Evolutionary conservation across 345 rosid genomes (phyloP).

Genomic region (Euphorbia pulcherrima): DNA sequence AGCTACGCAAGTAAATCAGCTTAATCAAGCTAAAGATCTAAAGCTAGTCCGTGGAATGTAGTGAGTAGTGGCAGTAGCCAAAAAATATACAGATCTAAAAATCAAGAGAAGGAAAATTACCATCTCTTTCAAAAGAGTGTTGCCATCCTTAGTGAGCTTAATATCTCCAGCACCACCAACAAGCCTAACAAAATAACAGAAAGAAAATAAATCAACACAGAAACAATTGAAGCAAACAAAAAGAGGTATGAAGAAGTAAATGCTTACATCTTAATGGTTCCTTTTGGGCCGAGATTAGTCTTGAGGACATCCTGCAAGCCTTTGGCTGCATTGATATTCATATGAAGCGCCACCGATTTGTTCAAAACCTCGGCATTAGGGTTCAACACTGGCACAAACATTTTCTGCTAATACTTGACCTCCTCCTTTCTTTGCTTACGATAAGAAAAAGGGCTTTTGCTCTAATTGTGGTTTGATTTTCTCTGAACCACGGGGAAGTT

Average conservation of each 20-base stretch:
- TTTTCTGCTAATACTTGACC: slow-evolving; percentile 28
- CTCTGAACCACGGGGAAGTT: too few species aligned
- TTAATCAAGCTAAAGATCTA: not conserved
- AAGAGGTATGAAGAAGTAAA: not conserved
- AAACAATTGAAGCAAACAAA: not conserved
- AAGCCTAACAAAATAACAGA: slow-evolving; percentile 43
- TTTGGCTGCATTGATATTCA: slow-evolving; percentile 97
- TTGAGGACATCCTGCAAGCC: slow-evolving; percentile 93
- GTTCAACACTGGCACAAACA: slow-evolving; percentile 85
- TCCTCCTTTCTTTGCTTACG: not conserved
- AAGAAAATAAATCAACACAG: not conserved
- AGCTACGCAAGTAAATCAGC: too few species aligned
- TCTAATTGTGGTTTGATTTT: not conserved
- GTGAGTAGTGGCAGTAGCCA: not conserved
- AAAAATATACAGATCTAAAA: slow-evolving; percentile 12
- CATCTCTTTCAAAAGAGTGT: slow-evolving; percentile 95
- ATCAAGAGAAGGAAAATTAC: slow-evolving; percentile 31
- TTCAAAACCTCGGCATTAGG: slow-evolving; percentile 97
- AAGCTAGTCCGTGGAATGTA: not conserved
- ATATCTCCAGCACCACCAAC: slow-evolving; percentile 99
- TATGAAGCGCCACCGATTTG: slow-evolving; percentile 97
- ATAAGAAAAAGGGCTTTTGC: not conserved
- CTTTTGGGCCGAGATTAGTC: slow-evolving; percentile 92
- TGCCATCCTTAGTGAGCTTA: slow-evolving; percentile 95
- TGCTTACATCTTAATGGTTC: slow-evolving; percentile 85